Percentiles rank a stretch among this genome's conserved stretches.
These are phyloP conservation scores for Coemansia javaensis DNA, from an alignment of 192 early-diverging fungal species.

Conservation along the genomic window DNA sequence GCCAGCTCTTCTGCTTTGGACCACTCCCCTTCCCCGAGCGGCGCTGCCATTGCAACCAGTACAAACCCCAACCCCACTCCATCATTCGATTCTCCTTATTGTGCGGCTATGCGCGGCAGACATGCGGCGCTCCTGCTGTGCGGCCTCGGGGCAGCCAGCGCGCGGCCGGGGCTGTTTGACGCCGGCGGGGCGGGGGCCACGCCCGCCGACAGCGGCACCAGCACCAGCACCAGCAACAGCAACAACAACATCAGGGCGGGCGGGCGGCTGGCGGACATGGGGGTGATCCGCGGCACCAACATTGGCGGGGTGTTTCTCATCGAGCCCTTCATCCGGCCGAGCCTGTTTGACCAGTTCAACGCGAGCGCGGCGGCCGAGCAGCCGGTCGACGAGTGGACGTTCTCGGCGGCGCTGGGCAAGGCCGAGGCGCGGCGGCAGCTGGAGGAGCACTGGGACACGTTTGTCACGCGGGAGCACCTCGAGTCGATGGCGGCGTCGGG, in stretches of 20 bases:
- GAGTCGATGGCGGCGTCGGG: conserved; percentile 39
- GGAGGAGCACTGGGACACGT: conserved; percentile 55
- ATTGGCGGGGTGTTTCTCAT: conserved; percentile 57
- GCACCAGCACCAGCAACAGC: no score
- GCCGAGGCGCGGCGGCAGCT: conserved; percentile 34
- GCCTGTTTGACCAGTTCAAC: conserved; percentile 47
- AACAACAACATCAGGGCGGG: no score
- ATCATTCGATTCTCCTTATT: neutral
- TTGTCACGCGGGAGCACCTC: conserved; percentile 53
- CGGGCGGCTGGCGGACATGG: conserved; percentile 8
- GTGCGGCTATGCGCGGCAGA: no score
- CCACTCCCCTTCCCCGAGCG: no score
- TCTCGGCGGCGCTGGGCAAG: conserved; percentile 38
- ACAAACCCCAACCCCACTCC: no score
- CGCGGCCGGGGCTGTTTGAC: conserved; percentile 1
- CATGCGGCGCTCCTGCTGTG: neutral
- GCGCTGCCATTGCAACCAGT: no score
- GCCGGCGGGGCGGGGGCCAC: no score
- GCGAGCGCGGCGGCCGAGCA: conserved; percentile 10
- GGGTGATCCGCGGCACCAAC: conserved; percentile 53
- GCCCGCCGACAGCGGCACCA: no score
- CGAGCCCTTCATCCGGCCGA: conserved; percentile 55
- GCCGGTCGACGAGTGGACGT: conserved; percentile 56
- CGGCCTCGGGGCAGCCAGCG: neutral
- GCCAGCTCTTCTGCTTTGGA: no score